A percentile compares a stretch with the other conserved stretches of the same genome.
phyloP scores from a whole-genome alignment of 2,329 filamentous ascomycete genomes.

The Teratosphaeria zuluensis region DNA sequence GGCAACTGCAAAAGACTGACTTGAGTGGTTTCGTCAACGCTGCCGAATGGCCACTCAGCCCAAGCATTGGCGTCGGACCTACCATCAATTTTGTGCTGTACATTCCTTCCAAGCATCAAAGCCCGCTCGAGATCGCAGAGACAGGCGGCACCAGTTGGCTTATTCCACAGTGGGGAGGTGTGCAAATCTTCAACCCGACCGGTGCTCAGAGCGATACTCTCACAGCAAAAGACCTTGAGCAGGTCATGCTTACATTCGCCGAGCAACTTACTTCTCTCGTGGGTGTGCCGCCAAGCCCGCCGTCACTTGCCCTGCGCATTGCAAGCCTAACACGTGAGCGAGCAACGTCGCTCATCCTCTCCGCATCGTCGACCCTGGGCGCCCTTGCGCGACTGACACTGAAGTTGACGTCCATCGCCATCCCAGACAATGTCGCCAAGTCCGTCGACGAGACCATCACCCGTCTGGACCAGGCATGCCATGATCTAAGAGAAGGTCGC shows the following conservation, averaged over 20 bases:
- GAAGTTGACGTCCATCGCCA: conserved; percentile 81
- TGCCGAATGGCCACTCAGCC: conserved; percentile 92
- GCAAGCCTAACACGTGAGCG: conserved; percentile 79
- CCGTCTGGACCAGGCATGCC: conserved; percentile 69
- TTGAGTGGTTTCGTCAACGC: conserved; percentile 93
- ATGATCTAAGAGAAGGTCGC: conserved; percentile 51
- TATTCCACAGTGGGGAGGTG: conserved; percentile 89
- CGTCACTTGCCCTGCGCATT: conserved; percentile 72
- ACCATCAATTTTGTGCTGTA: conserved; percentile 96
- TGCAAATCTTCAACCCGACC: conserved; percentile 54
- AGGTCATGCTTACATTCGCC: conserved; percentile 80
- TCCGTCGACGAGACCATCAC: conserved; percentile 71
- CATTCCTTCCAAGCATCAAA: conserved; percentile 60
- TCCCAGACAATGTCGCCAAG: conserved; percentile 75
- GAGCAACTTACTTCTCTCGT: conserved; percentile 81
- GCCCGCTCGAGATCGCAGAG: conserved; percentile 51
- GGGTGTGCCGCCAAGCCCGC: conserved; percentile 68
- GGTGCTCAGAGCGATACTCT: conserved; percentile 39
- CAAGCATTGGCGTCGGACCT: conserved; percentile 83
- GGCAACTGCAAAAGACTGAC: conserved; percentile 70
- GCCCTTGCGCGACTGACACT: conserved; percentile 77
- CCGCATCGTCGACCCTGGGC: conserved; percentile 87
- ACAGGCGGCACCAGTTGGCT: conserved; percentile 69
- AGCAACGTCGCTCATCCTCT: conserved; percentile 73
- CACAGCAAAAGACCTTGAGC: conserved; percentile 56